A percentile compares a stretch with the other conserved stretches of the same genome.
These are phyloP conservation scores for Vicia sativa DNA, from an alignment of 306 rosid genomes.

Conservation along the genomic window DNA sequence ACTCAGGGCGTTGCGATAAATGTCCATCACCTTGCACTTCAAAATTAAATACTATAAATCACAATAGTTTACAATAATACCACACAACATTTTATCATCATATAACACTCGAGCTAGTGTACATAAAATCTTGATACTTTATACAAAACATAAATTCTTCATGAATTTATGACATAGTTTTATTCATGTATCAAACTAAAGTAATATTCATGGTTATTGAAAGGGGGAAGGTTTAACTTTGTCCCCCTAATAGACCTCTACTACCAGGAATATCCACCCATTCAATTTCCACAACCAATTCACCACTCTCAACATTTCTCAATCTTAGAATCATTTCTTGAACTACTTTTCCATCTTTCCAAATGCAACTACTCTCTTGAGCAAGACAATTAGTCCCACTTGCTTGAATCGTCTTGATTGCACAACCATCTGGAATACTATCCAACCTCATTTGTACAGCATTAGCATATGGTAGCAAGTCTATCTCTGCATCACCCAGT, in stretches of 20 bases:
- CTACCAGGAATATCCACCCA: conserved; percentile 61
- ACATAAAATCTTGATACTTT: neutral
- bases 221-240: neutral
- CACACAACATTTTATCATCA: neutral
- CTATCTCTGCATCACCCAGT: conserved; percentile 84
- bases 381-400: conserved; percentile 55
- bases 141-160: neutral
- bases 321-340: conserved; percentile 75
- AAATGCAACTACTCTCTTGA: conserved; percentile 70
- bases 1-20: too few relatives aligned
- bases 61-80: neutral
- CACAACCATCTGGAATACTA: conserved; percentile 61
- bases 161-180: neutral
- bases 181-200: neutral
- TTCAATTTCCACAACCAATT: conserved; percentile 61
- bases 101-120: neutral
- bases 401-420: conserved; percentile 61
- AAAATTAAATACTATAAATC: neutral
- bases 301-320: conserved; percentile 78
- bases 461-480: conserved; percentile 66
- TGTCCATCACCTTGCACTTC: too few relatives aligned
- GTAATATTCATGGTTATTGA: neutral
- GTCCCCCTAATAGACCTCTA: conserved; percentile 39
- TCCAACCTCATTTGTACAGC: conserved; percentile 50
- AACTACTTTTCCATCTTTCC: conserved; percentile 56